phyloP scores from a whole-genome alignment of 805 yeast species.

The Starmerella riodocensis region DNA sequence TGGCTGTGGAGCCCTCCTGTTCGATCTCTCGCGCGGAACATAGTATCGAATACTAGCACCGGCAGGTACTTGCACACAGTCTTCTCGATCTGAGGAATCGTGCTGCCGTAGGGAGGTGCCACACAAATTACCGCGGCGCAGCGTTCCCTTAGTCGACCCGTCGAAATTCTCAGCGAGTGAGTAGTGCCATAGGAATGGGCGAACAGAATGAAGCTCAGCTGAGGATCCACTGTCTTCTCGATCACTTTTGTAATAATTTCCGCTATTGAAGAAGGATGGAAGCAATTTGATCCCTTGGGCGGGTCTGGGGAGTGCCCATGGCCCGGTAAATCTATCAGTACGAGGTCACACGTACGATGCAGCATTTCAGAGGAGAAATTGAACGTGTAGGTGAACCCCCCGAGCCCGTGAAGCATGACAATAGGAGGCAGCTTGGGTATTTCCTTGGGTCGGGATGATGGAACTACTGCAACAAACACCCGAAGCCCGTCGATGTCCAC shows the following conservation, averaged over 20 bases:
- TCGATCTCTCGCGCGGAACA: constrained; percentile 47
- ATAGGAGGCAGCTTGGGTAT: constrained; percentile 39
- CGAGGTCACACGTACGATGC: constrained; percentile 46
- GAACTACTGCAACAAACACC: constrained; percentile 28
- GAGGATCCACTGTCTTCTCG: constrained; percentile 5
- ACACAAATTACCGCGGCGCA: constrained; percentile 27
- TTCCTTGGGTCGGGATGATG: constrained; percentile 23
- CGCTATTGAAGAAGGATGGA: constrained; percentile 14
- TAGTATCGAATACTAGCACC: constrained; percentile 33
- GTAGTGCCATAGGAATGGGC: constrained; percentile 72
- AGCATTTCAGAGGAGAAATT: constrained; percentile 55
- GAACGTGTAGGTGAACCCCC: constrained; percentile 81
- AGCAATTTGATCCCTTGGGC: constrained; percentile 17
- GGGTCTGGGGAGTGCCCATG: constrained; percentile 44
- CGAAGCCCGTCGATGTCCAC: background rate
- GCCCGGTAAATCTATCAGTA: constrained; percentile 77
- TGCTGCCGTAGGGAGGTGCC: constrained; percentile 26
- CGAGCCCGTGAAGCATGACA: constrained; percentile 72
- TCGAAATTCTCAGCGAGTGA: constrained; percentile 27
- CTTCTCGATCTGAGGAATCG: background rate
- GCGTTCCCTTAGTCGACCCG: constrained; percentile 10
- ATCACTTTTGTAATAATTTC: constrained; percentile 11
- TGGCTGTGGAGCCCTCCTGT: constrained; percentile 46
- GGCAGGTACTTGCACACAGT: constrained; percentile 4
- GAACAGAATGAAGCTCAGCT: constrained; percentile 26